Evolutionary conservation across 441 rosid species (phyloP), one percentile per base, ranked within the genome.

Genomic region (Macaranga tanarius): DNA sequence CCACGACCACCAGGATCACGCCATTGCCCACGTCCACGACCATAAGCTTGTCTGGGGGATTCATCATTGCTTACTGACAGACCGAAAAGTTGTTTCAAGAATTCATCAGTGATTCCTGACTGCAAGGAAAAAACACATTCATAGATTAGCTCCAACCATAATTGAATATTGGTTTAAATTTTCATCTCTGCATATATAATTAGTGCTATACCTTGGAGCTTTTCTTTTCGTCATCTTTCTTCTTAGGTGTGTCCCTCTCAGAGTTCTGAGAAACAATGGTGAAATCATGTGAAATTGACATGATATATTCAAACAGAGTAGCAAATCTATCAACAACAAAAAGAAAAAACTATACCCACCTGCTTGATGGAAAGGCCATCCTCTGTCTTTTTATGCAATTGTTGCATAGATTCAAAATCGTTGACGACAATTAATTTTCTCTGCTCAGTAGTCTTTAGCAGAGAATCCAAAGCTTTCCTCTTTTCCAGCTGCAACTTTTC

Each of bases 381-480:
- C 28, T 69, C 38, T 7, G 51, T 47, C 57, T 54, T 76, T 26
- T 65, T 73, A 34, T 57, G 69, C 26, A 69, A 47, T 31, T 57
- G 54, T 25, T 76, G 69, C 77, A 73, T 73, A 12, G 62, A 73
- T 57, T 76, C 73, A 56, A 68, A 72, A 57, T 79, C 79, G 55
- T 72, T 68, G 69, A 72, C 74, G 15, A 47, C 54, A 19, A 11
- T 17, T 10, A 63, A 71, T 67, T 62, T 56, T 34, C 67, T 75
- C 64, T 12, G 26, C 58, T 25, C 67, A 25, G 42, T 2, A 38
- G 42, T 2, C 44, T 40, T 69, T 48, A 67, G 63, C 13, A 45
- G 17, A 19, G 75, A 57, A 38, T 66, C 73, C 62, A 65, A 52
- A 10, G 15, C 19, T 23, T 67, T 71, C 22, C 62, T 65, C 44